phyloP scores from a whole-genome alignment of 192 early-diverging fungal species.

The Coemansia erecta region DNA sequence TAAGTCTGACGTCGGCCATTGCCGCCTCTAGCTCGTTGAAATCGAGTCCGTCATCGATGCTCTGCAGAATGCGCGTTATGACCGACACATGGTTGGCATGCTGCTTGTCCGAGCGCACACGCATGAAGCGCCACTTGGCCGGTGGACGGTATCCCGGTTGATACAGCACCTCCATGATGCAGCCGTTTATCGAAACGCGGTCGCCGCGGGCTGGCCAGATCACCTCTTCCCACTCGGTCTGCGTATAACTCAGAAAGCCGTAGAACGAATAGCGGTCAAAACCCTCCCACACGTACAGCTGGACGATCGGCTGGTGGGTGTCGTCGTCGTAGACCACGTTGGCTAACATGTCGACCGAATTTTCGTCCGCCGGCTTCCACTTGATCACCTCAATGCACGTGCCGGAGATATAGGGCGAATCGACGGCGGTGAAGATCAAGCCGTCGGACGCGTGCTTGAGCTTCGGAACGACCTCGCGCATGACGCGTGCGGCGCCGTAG shows the following conservation, averaged over 20 bases:
- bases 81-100: conserved; percentile 66
- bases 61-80: conserved; percentile 60
- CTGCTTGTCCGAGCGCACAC: conserved; percentile 77
- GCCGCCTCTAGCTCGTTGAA: conserved; percentile 13
- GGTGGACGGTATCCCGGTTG: conserved; percentile 51
- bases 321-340: conserved; percentile 14
- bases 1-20: conserved; percentile 8
- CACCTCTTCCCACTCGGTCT: conserved; percentile 57
- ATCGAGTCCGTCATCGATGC: conserved; percentile 71
- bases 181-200: conserved; percentile 41
- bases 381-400: conserved; percentile 71
- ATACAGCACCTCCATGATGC: conserved; percentile 65
- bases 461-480: conserved; percentile 57
- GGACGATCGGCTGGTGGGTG: conserved; percentile 42
- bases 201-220: not conserved
- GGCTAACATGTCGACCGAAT: conserved; percentile 76
- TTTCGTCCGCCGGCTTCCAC: conserved; percentile 83
- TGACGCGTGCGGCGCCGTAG: conserved; percentile 60
- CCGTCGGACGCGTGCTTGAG: conserved; percentile 72
- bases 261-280: conserved; percentile 39
- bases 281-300: conserved; percentile 56
- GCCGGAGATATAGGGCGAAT: conserved; percentile 62
- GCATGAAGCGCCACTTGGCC: conserved; percentile 67
- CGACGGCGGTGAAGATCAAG: conserved; percentile 68
- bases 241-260: conserved; percentile 56